Base-by-base conservation (phyloP, 2,329 filamentous ascomycete genomes). In the Alternaria atra region DNA sequence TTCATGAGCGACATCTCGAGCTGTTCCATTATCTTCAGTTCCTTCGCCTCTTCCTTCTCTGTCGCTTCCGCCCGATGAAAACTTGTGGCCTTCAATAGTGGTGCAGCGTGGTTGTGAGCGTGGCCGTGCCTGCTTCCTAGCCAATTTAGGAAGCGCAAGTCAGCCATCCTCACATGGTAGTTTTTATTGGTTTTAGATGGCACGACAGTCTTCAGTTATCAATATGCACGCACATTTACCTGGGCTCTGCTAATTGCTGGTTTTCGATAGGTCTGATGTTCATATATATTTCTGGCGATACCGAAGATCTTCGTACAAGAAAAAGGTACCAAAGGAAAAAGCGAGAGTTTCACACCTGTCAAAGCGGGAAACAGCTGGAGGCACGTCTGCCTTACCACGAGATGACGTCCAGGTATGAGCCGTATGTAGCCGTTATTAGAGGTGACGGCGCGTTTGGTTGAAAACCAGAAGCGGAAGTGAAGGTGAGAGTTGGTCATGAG, bases 401-500 rank as follows among this genome's bases (percentile, higher is more conserved):
- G 13, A 27, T 8, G 46, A 3, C 46, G 7, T n/a, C 12, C 20
- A 25, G 32, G 4, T 2, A 27, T 15, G 9, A 50, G 13, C 32
- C 46, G 32, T 35, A 1, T 23, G 15, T 27, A 37, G 20, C 20
- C 20, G 32, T 35, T 6, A 5, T 27, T 0, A n/a, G 30, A n/a
- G 46, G 30, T 37, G 46, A 50, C 30, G 0, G 30, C 46, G 30
- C 32, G 46, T 35, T 35, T 10, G 20, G 30, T 32, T 50, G 46
- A 35, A 6, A 10, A 9, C 5, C 13, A 20, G 20, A 37, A 50
- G 13, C 46, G 17, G 20, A 50, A 27, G 52, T 55, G 52, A 55
- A 55, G 40, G 40, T 55, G 52, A 47, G 30, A 47, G 52, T 23
- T 29, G 40, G 12, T 54, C n/a, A 13, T 39, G 25, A 46, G 39